Evolutionary conservation across 768 basidiomycete genomes (phyloP).

Genomic region (Hygrophorus pudorinus): DNA sequence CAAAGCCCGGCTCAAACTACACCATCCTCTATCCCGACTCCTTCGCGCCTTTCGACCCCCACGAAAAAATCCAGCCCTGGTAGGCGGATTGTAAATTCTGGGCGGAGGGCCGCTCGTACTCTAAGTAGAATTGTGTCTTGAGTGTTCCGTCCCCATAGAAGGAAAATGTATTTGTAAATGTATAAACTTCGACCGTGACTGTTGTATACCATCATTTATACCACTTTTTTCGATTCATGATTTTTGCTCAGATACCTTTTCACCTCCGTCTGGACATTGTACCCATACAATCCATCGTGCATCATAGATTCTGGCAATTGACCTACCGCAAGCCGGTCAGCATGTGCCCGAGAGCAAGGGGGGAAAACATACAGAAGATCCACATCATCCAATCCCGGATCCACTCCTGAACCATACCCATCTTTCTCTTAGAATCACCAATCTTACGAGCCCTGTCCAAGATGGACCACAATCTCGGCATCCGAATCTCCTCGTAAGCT

Average conservation of each 20-base stretch:
- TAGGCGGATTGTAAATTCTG: background rate
- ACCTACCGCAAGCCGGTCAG: slow-evolving; percentile 10
- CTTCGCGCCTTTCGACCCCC: background rate
- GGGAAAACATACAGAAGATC: slow-evolving; percentile 20
- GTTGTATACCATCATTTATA: no score
- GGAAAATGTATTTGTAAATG: no score
- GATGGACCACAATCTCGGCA: slow-evolving; percentile 22
- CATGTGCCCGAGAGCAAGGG: background rate
- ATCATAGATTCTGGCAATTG: slow-evolving; percentile 21
- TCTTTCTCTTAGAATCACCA: slow-evolving; percentile 22
- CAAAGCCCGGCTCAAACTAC: background rate
- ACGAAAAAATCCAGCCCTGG: background rate
- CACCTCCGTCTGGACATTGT: slow-evolving; percentile 19
- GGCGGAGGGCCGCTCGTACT: background rate
- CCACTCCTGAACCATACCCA: slow-evolving; percentile 20
- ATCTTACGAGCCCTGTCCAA: slow-evolving; percentile 23
- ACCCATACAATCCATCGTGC: slow-evolving; percentile 16
- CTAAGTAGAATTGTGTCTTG: slow-evolving; percentile 3
- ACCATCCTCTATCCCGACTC: background rate
- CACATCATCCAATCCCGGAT: slow-evolving; percentile 24
- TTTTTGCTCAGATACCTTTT: slow-evolving; percentile 12
- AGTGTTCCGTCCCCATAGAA: background rate
- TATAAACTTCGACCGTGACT: no score
- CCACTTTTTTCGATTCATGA: no score
- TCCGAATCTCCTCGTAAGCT: slow-evolving; percentile 25